Base-by-base conservation (phyloP, 78 protist species). In the Chrysochromulina parva region DNA sequence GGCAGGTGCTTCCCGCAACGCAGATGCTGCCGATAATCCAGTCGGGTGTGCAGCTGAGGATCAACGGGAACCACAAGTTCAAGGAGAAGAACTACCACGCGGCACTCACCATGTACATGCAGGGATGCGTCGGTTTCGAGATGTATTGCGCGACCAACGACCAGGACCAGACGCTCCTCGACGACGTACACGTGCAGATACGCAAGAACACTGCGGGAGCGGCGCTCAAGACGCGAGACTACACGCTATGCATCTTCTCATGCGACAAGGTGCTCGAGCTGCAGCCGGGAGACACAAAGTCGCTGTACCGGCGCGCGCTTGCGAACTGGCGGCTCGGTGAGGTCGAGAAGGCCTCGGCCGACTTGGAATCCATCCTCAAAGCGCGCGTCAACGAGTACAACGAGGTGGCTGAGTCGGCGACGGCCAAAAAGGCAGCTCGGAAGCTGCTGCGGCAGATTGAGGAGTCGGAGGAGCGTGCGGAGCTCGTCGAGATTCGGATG, bases 141-240 rank as follows among this genome's bases (percentile, higher is more conserved):
- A 1, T 74, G 55, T 74, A 74, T 13, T 3, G 22, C 3, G 82
- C 82, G 13, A 74, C 82, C 13, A 74, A 74, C 55, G 82, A 11
- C 3, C 82, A 74, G 24, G 82, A 74, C 82, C 82, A 74, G 17
- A 10, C 3, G 82, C 82, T 74, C 13, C 55, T 74, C 28, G 82
- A 74, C 82, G 82, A 74, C 3, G 82, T 48, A 13, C 82, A 74
- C 24, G 55, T 74, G 53, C 82, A 74, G 55, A 26, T 74, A 16
- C 82, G 82, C 57, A 74, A 74, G 55, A 74, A 74, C 17, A 13
- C 17, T 9, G 57, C 53, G 16, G 82, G 38, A 0, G 82, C 82
- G 55, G 82, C 82, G 7, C 38, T 74, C 82, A 74, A 74, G 82
- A 74, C 82, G 13, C 82, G 82, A 53, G 82, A 74, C 82, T 74